phyloP scores from a whole-genome alignment of 1,284 basidiomycete species.

The Ustilago tritici region DNA sequence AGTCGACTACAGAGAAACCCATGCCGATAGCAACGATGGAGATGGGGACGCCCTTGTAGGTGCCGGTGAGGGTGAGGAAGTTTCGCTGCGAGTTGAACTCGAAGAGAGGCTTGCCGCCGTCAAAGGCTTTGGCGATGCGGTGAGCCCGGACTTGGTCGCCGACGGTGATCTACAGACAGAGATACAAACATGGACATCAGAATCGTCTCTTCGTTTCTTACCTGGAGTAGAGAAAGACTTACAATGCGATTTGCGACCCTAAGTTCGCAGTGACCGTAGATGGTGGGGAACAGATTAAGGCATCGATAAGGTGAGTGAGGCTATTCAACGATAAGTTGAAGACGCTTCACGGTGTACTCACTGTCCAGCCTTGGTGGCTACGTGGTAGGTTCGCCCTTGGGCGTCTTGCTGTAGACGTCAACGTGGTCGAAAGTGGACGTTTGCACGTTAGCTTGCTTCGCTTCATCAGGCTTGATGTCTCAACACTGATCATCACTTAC shows the following conservation, averaged over 20 bases:
- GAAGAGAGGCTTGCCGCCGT: conserved; percentile 73
- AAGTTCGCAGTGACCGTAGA: neutral
- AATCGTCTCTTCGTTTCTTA: too few relatives aligned
- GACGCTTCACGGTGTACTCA: conserved; percentile 9
- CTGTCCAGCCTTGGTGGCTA: conserved; percentile 53
- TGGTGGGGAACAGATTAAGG: neutral
- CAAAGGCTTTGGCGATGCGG: conserved; percentile 76
- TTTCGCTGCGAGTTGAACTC: conserved; percentile 79
- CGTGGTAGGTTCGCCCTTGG: conserved; percentile 54
- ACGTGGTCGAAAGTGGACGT: too few relatives aligned
- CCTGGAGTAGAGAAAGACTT: conserved; percentile 4
- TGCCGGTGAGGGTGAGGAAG: conserved; percentile 83
- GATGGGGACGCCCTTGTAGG: conserved; percentile 78
- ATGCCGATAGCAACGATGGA: conserved; percentile 85
- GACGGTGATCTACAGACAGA: conserved; percentile 74
- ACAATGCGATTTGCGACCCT: conserved; percentile 80
- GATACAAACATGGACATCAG: conserved; percentile 64
- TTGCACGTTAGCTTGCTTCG: neutral
- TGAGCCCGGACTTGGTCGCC: conserved; percentile 79
- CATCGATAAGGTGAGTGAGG: neutral
- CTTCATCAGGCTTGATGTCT: neutral
- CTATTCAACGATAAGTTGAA: neutral
- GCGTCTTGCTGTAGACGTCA: conserved; percentile 42
- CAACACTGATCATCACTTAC: conserved; percentile 25
- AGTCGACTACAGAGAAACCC: conserved; percentile 76